Conservation (phyloP, 371 early-diverging fungal species). For the Rhizopus sp. region DNA sequence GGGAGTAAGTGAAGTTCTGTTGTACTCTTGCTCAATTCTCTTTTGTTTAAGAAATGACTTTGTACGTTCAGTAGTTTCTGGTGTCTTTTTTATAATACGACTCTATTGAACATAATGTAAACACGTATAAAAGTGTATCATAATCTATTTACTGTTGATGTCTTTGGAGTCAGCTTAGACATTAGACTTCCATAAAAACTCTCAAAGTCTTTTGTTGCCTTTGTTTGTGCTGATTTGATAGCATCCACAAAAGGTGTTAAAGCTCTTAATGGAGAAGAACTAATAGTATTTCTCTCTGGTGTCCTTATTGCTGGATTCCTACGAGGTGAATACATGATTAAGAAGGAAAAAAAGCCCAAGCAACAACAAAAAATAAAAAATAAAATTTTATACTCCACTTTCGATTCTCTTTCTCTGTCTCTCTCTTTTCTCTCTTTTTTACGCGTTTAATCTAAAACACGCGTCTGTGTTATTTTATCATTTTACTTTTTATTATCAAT, state of each 20-base stretch:
- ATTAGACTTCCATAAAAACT: conserved; percentile 25
- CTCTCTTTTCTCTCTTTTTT: too few species aligned
- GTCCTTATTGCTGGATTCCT: conserved; percentile 8
- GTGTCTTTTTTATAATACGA: conserved; percentile 16
- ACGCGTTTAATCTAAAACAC: not conserved
- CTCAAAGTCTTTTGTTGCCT: conserved; percentile 22
- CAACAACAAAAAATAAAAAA: conserved; percentile 3
- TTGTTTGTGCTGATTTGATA: conserved; percentile 16
- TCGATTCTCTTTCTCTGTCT: not conserved
- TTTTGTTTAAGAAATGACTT: conserved; percentile 3
- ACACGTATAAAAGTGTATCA: too few species aligned
- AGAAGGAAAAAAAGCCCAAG: not conserved
- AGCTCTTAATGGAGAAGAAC: conserved; percentile 17
- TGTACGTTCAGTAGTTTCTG: conserved; percentile 11
- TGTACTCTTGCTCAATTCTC: not conserved
- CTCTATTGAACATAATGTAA: not conserved
- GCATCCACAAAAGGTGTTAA: conserved; percentile 21
- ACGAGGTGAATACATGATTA: conserved; percentile 21
- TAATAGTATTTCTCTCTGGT: conserved; percentile 9
- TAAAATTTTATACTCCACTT: not conserved
- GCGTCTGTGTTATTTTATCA: not conserved
- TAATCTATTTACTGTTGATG: conserved; percentile 1
- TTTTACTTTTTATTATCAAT: conserved; percentile 2
- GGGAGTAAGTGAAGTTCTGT: conserved; percentile 26
- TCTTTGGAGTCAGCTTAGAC: conserved; percentile 21